Conservation (phyloP, 108 stramenopile genomes). For the Conticribra weissflogii region DNA sequence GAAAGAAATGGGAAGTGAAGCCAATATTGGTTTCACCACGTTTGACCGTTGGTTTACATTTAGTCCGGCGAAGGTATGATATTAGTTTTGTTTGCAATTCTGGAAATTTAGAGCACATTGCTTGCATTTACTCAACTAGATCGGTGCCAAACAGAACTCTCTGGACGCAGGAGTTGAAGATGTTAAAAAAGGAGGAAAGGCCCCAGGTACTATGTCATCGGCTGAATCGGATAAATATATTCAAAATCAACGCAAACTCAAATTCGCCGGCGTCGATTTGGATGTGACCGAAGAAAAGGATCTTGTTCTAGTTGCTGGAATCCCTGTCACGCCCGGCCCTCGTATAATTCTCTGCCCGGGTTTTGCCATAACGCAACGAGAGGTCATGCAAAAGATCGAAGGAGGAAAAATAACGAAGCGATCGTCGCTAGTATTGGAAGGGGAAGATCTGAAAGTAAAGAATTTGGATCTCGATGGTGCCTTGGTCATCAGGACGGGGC, state of each 20-base stretch:
- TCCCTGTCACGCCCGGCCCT: conserved; percentile 85
- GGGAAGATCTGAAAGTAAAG: conserved; percentile 72
- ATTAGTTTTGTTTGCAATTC: not conserved
- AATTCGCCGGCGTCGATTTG: conserved; percentile 71
- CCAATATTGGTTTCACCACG: conserved; percentile 96
- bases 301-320: conserved; percentile 71
- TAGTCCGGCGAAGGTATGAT: conserved; percentile 89
- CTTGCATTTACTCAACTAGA: not conserved
- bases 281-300: conserved; percentile 68
- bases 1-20: conserved; percentile 85
- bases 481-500: conserved; percentile 71
- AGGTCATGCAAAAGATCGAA: conserved; percentile 68
- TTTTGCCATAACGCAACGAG: conserved; percentile 84
- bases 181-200: conserved; percentile 75
- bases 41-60: conserved; percentile 96
- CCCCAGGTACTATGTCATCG: conserved; percentile 87
- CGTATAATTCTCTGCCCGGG: conserved; percentile 76
- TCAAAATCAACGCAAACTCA: conserved; percentile 86
- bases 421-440: conserved; percentile 80
- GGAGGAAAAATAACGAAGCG: conserved; percentile 75
- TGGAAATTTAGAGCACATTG: not conserved
- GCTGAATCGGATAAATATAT: conserved; percentile 90
- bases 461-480: conserved; percentile 87
- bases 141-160: conserved; percentile 63
- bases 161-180: conserved; percentile 87